Percentiles rank a stretch among this genome's conserved stretches.
Conservation (phyloP, 768 basidiomycete species). For the Tulasnella sp. region DNA sequence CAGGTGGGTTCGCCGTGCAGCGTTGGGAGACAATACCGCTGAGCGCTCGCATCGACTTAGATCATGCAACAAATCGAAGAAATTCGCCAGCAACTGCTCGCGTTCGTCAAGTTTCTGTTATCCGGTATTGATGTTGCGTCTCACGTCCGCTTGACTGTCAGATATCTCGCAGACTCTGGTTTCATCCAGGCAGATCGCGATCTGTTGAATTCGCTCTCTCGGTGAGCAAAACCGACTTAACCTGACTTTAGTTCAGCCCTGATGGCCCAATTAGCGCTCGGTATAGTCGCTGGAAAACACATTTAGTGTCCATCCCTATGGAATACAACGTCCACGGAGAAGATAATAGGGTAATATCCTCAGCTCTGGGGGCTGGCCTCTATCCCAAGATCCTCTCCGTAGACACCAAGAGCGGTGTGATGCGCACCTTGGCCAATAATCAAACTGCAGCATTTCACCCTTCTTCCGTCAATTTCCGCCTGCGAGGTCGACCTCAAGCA, state of each 20-base stretch:
- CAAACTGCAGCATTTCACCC: slow-evolving; percentile 83
- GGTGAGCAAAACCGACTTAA: background rate
- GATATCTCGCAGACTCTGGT: slow-evolving; percentile 85
- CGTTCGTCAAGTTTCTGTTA: slow-evolving; percentile 49
- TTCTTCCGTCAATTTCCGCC: slow-evolving; percentile 84
- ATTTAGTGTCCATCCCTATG: slow-evolving; percentile 74
- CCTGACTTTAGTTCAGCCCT: background rate
- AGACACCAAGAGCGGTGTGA: slow-evolving; percentile 61
- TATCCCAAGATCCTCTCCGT: slow-evolving; percentile 82
- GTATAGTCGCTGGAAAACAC: slow-evolving; percentile 70
- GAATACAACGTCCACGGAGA: slow-evolving; percentile 70
- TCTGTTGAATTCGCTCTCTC: slow-evolving; percentile 50
- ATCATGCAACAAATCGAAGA: slow-evolving; percentile 97
- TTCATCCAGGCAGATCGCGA: slow-evolving; percentile 72
- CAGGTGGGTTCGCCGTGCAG: slow-evolving; percentile 55
- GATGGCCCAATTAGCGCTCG: slow-evolving; percentile 56
- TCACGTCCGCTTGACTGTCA: slow-evolving; percentile 42
- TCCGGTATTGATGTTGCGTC: slow-evolving; percentile 14
- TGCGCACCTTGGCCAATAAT: slow-evolving; percentile 83
- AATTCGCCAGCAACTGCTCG: slow-evolving; percentile 85
- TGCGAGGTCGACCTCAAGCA: slow-evolving; percentile 57
- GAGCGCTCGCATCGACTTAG: slow-evolving; percentile 45
- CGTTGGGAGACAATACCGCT: background rate
- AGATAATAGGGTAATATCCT: slow-evolving; percentile 69
- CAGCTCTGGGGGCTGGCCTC: slow-evolving; percentile 80